Percentiles rank a stretch among this genome's conserved stretches.
Evolutionary conservation across 2,329 filamentous ascomycete genomes (phyloP).

Genomic region (Myrmaecium sp.): DNA sequence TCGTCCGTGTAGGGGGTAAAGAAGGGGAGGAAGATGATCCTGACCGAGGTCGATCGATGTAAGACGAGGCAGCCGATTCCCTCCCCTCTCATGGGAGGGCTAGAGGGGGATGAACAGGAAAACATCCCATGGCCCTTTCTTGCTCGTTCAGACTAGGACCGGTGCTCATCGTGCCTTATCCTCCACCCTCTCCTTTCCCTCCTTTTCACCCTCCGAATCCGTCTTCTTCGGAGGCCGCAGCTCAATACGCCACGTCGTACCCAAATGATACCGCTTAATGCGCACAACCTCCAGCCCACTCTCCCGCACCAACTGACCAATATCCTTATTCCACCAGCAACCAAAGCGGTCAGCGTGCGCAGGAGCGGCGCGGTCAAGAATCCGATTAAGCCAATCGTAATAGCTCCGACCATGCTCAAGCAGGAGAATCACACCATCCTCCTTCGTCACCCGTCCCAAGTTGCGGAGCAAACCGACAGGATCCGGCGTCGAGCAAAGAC

Average conservation of each 20-base stretch:
- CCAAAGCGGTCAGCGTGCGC: constrained; percentile 32
- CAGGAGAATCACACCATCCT: constrained; percentile 28
- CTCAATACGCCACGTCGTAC: constrained; percentile 33
- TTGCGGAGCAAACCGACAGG: constrained; percentile 28
- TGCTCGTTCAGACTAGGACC: too few species aligned
- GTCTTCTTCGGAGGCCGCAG: constrained; percentile 10
- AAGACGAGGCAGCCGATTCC: too few species aligned
- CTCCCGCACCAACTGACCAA: constrained; percentile 29
- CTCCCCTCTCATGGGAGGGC: too few species aligned
- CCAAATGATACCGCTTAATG: constrained; percentile 29
- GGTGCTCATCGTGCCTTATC: too few species aligned
- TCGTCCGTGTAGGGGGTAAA: too few species aligned
- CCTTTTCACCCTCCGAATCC: constrained; percentile 4
- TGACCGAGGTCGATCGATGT: too few species aligned
- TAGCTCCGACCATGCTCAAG: constrained; percentile 34
- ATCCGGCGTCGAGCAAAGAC: constrained; percentile 30
- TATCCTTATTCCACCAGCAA: constrained; percentile 37
- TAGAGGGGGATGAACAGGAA: too few species aligned
- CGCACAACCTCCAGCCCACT: constrained; percentile 30
- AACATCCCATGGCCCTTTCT: too few species aligned
- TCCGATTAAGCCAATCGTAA: constrained; percentile 29
- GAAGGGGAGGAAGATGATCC: too few species aligned
- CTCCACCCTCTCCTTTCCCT: too few species aligned
- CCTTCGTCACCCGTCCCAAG: constrained; percentile 25
- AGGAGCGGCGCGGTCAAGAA: constrained; percentile 28